Percentiles rank a stretch among this genome's conserved stretches.
phyloP scores from a whole-genome alignment of 2,329 filamentous ascomycete species.

The Penicillium carneum region DNA sequence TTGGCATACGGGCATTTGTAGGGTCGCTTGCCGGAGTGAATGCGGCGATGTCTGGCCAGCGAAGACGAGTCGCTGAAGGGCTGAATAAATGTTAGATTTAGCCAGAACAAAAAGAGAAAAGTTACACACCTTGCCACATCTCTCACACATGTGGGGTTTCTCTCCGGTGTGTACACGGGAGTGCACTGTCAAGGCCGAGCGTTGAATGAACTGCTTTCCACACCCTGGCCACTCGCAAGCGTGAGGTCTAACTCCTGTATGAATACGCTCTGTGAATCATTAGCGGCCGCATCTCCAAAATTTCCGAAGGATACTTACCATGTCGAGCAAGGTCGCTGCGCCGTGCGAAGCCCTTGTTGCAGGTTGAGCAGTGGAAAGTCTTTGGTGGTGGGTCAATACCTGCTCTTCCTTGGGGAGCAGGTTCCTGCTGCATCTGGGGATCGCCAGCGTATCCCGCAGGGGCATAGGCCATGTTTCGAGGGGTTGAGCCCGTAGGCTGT shows the following conservation, averaged over 20 bases:
- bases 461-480: slow-evolving; percentile 64
- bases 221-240: slow-evolving; percentile 88
- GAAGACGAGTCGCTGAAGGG: slow-evolving; percentile 97
- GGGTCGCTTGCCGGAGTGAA: slow-evolving; percentile 92
- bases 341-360: slow-evolving; percentile 88
- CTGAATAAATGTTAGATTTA: slow-evolving; percentile 56
- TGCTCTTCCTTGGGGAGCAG: slow-evolving; percentile 53
- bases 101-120: neutral
- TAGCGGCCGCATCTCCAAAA: slow-evolving; percentile 9
- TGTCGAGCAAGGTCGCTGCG: slow-evolving; percentile 93
- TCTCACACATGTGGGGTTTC: slow-evolving; percentile 97
- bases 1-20: slow-evolving; percentile 98
- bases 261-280: slow-evolving; percentile 78
- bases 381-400: slow-evolving; percentile 64
- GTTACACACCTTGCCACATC: slow-evolving; percentile 83
- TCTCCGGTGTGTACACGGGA: slow-evolving; percentile 95
- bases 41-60: slow-evolving; percentile 87
- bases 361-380: slow-evolving; percentile 87
- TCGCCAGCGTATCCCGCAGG: slow-evolving; percentile 56
- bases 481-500: slow-evolving; percentile 54
- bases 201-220: slow-evolving; percentile 95
- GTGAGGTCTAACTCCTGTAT: slow-evolving; percentile 88
- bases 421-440: slow-evolving; percentile 56
- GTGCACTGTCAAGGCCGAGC: slow-evolving; percentile 93
- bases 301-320: slow-evolving; percentile 66